phyloP scores from a whole-genome alignment of 2,329 filamentous ascomycete species.

The Ceratocystis lukuohia region DNA sequence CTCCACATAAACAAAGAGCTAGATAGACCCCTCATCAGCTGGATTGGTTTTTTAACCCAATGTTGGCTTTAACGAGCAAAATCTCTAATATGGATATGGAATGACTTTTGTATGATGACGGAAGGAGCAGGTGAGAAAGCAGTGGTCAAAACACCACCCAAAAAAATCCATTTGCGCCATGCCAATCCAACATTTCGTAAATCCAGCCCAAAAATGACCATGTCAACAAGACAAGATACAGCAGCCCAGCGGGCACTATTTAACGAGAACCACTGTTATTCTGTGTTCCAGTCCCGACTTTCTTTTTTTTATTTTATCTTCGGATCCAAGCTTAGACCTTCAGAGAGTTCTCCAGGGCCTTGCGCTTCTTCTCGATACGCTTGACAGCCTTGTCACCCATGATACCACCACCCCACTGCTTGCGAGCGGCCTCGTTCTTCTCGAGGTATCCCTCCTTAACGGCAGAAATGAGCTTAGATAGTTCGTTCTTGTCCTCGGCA shows the following conservation, averaged over 20 bases:
- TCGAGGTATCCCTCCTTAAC: slow-evolving; percentile 97
- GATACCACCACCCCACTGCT: slow-evolving; percentile 98
- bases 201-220: slow-evolving; percentile 11
- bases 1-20: too few relatives aligned
- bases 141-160: slow-evolving; percentile 12
- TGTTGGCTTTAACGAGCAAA: too few relatives aligned
- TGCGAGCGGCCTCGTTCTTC: slow-evolving; percentile 82
- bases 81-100: too few relatives aligned
- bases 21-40: too few relatives aligned
- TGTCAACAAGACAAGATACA: slow-evolving; percentile 18
- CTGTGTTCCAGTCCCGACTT: slow-evolving; percentile 17
- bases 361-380: slow-evolving; percentile 70
- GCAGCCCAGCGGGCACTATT: slow-evolving; percentile 12
- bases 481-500: slow-evolving; percentile 94
- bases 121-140: neutral
- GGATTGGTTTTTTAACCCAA: too few relatives aligned
- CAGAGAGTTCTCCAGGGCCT: slow-evolving; percentile 86
- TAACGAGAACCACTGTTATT: slow-evolving; percentile 14
- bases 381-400: slow-evolving; percentile 90
- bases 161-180: slow-evolving; percentile 19
- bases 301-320: slow-evolving; percentile 16
- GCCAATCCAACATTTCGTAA: slow-evolving; percentile 7
- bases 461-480: slow-evolving; percentile 88
- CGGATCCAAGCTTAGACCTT: slow-evolving; percentile 62
- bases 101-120: neutral